Evolutionary conservation across 306 rosid species (phyloP).

Genomic region (Sophora flavescens): DNA sequence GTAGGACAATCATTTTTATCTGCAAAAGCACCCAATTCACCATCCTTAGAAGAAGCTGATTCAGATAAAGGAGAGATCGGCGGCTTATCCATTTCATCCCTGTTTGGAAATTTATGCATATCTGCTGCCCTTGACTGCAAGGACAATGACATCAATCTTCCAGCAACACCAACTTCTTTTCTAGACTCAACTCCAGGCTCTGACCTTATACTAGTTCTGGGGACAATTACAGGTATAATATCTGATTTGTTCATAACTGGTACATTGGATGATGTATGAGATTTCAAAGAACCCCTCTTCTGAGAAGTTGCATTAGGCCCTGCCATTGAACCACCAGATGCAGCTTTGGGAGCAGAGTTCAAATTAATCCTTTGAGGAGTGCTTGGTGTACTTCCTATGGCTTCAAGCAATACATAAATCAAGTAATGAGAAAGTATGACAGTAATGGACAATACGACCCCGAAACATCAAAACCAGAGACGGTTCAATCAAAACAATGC

Average conservation of each 20-base stretch:
- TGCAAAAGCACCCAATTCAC: slow-evolving; percentile 57
- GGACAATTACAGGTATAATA: slow-evolving; percentile 88
- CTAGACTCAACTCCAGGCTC: slow-evolving; percentile 78
- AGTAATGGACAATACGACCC: slow-evolving; percentile 40
- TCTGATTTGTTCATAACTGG: slow-evolving; percentile 74
- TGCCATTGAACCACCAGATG: slow-evolving; percentile 69
- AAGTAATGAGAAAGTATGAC: slow-evolving; percentile 49
- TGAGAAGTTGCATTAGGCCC: slow-evolving; percentile 64
- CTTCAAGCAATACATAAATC: slow-evolving; percentile 64
- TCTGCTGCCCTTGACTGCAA: slow-evolving; percentile 79
- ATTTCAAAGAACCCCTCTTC: slow-evolving; percentile 72
- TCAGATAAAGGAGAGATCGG: slow-evolving; percentile 62
- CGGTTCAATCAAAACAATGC: slow-evolving; percentile 35
- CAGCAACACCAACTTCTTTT: slow-evolving; percentile 77
- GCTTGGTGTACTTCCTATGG: slow-evolving; percentile 87
- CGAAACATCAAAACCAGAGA: slow-evolving; percentile 36
- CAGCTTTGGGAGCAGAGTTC: slow-evolving; percentile 70
- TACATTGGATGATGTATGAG: slow-evolving; percentile 62
- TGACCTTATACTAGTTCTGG: slow-evolving; percentile 75
- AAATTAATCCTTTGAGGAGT: slow-evolving; percentile 85
- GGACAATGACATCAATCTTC: slow-evolving; percentile 71
- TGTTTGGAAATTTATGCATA: slow-evolving; percentile 59
- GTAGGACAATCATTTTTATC: slow-evolving; percentile 69
- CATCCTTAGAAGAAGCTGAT: slow-evolving; percentile 59
- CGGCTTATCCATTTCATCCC: slow-evolving; percentile 83